Evolutionary conservation across 2,329 filamentous ascomycete genomes (phyloP).

Genomic region (Fusarium sp.): DNA sequence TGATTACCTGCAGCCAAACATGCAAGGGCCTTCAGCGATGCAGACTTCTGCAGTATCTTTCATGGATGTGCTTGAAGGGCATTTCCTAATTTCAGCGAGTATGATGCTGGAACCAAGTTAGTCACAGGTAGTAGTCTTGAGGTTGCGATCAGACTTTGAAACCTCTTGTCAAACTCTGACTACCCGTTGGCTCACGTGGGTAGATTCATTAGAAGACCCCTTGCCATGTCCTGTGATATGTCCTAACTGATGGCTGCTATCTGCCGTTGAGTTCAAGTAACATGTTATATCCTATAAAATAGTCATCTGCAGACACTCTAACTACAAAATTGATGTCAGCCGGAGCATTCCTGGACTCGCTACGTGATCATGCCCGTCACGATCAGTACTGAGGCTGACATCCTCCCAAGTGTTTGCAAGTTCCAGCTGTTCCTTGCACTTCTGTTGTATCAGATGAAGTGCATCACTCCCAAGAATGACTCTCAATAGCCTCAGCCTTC

Average conservation of each 20-base stretch:
- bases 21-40: not conserved
- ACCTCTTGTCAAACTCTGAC: not conserved
- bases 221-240: not conserved
- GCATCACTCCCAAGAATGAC: conserved; percentile 48
- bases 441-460: conserved; percentile 39
- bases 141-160: not conserved
- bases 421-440: conserved; percentile 42
- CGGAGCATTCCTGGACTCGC: not conserved
- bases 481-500: conserved; percentile 40
- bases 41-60: not conserved
- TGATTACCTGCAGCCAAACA: not conserved
- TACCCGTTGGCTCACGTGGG: not conserved
- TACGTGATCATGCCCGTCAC: conserved; percentile 13
- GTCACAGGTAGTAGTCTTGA: not conserved
- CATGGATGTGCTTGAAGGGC: not conserved
- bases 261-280: not conserved
- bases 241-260: not conserved
- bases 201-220: not conserved
- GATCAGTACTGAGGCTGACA: conserved; percentile 39
- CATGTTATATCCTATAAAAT: not conserved
- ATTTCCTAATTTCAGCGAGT: not conserved
- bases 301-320: not conserved
- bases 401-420: conserved; percentile 41
- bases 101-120: not conserved
- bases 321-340: not conserved